Conservation (phyloP, 352 stramenopile species). For the Aphanomyces invadans region DNA sequence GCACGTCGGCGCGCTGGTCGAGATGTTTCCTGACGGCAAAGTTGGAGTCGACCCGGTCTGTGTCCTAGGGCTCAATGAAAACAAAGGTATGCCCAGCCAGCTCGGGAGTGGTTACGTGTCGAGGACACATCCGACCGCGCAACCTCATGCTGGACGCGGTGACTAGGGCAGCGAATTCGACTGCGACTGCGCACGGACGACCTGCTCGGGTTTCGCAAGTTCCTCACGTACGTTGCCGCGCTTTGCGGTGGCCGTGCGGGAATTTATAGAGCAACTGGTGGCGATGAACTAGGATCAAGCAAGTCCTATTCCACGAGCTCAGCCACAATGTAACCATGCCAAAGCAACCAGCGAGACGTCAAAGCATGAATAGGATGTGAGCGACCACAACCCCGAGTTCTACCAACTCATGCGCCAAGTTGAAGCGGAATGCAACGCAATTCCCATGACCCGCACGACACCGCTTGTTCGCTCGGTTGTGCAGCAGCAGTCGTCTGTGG, state of each 20-base stretch:
- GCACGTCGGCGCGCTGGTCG: conserved; percentile 75
- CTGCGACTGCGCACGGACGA: conserved; percentile 92
- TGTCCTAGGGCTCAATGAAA: conserved; percentile 91
- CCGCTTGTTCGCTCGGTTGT: neutral
- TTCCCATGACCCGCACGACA: neutral
- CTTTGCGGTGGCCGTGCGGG: too few species aligned
- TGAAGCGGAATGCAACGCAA: conserved; percentile 46
- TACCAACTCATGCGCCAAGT: conserved; percentile 76
- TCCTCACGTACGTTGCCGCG: conserved; percentile 47
- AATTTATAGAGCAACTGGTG: too few species aligned
- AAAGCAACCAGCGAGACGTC: too few species aligned
- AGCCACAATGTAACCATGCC: conserved; percentile 93
- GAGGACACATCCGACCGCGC: too few species aligned
- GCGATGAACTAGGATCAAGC: conserved; percentile 87
- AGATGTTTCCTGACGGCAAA: conserved; percentile 88
- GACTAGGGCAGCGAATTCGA: conserved; percentile 86
- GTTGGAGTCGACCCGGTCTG: conserved; percentile 83
- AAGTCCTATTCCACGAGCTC: conserved; percentile 93
- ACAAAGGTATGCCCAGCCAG: conserved; percentile 52
- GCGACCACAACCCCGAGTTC: conserved; percentile 69
- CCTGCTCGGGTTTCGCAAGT: conserved; percentile 88
- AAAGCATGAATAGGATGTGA: conserved; percentile 19
- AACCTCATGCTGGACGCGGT: too few species aligned
- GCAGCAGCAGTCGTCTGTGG: too few species aligned
- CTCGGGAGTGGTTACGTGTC: too few species aligned